Evolutionary conservation across 192 early-diverging fungal species (phyloP), one percentile per base, ranked within the genome.

Genomic region (Coemansia sp.): DNA sequence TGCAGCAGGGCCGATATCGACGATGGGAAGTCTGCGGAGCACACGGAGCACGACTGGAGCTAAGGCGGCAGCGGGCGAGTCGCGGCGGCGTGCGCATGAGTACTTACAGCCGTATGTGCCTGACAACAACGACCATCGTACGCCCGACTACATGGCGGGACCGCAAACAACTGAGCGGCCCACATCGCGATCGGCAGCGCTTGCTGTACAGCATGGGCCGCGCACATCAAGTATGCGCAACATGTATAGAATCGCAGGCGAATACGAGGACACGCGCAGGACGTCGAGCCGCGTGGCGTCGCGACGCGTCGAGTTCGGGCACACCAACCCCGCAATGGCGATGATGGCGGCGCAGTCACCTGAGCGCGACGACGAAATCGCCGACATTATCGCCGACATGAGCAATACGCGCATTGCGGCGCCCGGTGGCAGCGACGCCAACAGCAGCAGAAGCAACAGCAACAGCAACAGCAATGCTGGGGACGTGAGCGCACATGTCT

Each of bases 331-430:
- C 1, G 64, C 53, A 20, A 65, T 57, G 61, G 45, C 52, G 9
- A 55, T 59, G 36, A 28, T 61, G 22, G 50, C 70, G 11, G 45
- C 55, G 25, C 55, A 33, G 17, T 62, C 65, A 23, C 70, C 70
- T 14, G 75, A 79, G 36, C 50, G 60, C 22, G 61, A 70, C 56
- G 72, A 74, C 55, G 75, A 79, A 48, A 79, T 79, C 23, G 70
- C 75, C 28, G 75, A 72, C 17, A 79, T 79, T 19, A 79, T 79
- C 22, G 70, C 70, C 17, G 75, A 72, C 50, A 79, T 79, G 75
- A 79, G 66, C 62, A 79, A 65, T 6, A 23, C 70, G 28, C 69
- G 62, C 14, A 65, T 78, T 1, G 28, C 64, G 4, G 34, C 65
- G 2, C 59, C 20, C 27, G 53, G 37, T 14, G 60, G 53, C 23